phyloP scores from a whole-genome alignment of 169 alveolate genomes.

The Plasmodium gaboni region DNA sequence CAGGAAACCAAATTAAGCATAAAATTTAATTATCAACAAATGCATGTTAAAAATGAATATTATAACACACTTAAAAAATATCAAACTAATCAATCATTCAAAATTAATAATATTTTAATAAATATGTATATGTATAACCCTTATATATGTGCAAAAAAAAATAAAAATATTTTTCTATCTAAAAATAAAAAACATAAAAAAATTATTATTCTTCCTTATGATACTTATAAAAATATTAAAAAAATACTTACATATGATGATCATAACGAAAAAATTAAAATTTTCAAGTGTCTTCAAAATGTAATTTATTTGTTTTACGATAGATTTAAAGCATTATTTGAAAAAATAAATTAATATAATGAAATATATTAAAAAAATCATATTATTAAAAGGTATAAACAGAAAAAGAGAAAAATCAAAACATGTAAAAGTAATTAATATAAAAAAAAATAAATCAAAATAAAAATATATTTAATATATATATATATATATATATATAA shows the following conservation, averaged over 20 bases:
- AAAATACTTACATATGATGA: slow-evolving; percentile 17
- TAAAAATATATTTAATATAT: too few relatives aligned
- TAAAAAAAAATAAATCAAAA: too few relatives aligned
- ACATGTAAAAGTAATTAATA: too few relatives aligned
- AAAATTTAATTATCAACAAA: slow-evolving; percentile 48
- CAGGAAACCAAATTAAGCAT: slow-evolving; percentile 7
- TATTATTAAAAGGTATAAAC: too few relatives aligned
- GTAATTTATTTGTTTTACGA: slow-evolving; percentile 22
- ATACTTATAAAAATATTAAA: slow-evolving; percentile 59
- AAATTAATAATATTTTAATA: slow-evolving; percentile 57
- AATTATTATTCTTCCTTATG: slow-evolving; percentile 69
- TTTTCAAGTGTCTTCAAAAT: slow-evolving; percentile 38
- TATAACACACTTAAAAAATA: slow-evolving; percentile 52
- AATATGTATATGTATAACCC: slow-evolving; percentile 75
- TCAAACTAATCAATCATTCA: slow-evolving; percentile 24
- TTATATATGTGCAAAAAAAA: slow-evolving; percentile 28
- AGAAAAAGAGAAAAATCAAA: too few relatives aligned
- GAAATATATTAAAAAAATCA: too few relatives aligned
- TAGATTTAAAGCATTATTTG: slow-evolving; percentile 48
- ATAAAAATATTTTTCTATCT: slow-evolving; percentile 11
- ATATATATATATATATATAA: too few relatives aligned
- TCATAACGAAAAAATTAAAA: slow-evolving; percentile 4
- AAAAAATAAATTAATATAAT: slow-evolving; percentile 5
- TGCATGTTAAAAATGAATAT: slow-evolving; percentile 56
- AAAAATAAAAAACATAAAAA: slow-evolving; percentile 33